Percentiles rank a stretch among this genome's conserved stretches.
Conservation (phyloP, 768 basidiomycete species). For the Amanita phalloides region DNA sequence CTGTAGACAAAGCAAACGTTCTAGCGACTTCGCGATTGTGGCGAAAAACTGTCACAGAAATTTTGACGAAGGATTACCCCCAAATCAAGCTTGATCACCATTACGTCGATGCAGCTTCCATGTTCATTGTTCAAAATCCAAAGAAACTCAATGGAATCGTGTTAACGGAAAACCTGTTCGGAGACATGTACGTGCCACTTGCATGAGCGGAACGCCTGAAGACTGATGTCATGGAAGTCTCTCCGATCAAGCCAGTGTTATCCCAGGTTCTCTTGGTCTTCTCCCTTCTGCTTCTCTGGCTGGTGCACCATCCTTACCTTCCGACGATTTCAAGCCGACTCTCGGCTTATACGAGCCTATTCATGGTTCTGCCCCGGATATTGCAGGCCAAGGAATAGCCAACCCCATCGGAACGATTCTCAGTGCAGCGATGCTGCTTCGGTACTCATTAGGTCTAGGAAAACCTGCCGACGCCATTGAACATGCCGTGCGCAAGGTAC, state of each 20-base stretch:
- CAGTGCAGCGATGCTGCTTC: slow-evolving; percentile 84
- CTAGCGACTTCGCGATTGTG: slow-evolving; percentile 90
- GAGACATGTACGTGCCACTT: slow-evolving; percentile 76
- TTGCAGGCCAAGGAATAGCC: slow-evolving; percentile 88
- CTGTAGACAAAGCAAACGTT: slow-evolving; percentile 98
- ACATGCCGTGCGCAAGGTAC: slow-evolving; percentile 77
- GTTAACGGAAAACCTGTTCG: slow-evolving; percentile 92
- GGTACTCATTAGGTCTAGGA: slow-evolving; percentile 89
- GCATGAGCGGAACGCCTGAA: not conserved
- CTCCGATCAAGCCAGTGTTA: slow-evolving; percentile 94
- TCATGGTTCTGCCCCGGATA: slow-evolving; percentile 91
- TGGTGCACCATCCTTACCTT: slow-evolving; percentile 63
- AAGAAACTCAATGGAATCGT: slow-evolving; percentile 91
- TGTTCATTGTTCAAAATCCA: slow-evolving; percentile 88
- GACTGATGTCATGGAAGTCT: slow-evolving; percentile 38
- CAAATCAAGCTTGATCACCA: slow-evolving; percentile 82
- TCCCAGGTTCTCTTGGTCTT: slow-evolving; percentile 94
- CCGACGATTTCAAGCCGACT: slow-evolving; percentile 63
- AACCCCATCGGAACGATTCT: slow-evolving; percentile 95
- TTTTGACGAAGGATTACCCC: slow-evolving; percentile 78
- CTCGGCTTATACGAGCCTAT: slow-evolving; percentile 95
- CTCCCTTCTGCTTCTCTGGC: slow-evolving; percentile 95
- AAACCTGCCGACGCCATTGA: slow-evolving; percentile 81
- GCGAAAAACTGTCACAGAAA: slow-evolving; percentile 87
- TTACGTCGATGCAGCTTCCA: slow-evolving; percentile 91